Conservation (phyloP, 2,329 filamentous ascomycete species). For the Fusarium veterinarium region DNA sequence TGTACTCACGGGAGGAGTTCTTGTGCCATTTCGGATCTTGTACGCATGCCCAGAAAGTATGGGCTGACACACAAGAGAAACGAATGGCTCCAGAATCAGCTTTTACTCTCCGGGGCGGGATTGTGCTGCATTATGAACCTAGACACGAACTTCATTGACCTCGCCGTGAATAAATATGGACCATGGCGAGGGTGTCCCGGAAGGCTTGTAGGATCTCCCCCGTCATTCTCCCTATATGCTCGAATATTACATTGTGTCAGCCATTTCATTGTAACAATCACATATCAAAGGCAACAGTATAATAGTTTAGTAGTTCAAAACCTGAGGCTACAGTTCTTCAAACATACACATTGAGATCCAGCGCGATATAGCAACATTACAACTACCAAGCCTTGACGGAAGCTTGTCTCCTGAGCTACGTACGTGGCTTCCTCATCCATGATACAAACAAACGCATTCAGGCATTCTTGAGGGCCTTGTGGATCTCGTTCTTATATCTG, state of each 20-base stretch:
- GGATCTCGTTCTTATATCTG: slow-evolving; percentile 61
- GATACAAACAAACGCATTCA: not conserved
- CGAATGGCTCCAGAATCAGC: not conserved
- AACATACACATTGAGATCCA: not conserved
- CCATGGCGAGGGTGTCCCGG: rapidly evolving
- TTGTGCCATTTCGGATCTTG: slow-evolving; percentile 9
- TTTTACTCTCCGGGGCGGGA: slow-evolving; percentile 1
- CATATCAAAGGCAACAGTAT: not conserved
- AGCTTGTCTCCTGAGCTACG: not conserved
- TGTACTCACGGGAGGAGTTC: slow-evolving; percentile 4
- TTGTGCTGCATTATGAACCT: not conserved
- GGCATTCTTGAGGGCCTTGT: not conserved
- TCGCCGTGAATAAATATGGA: rapidly evolving
- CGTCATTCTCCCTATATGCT: not conserved
- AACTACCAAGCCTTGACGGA: not conserved
- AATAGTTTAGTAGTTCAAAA: not conserved
- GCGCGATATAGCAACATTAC: not conserved
- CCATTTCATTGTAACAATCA: too few species aligned
- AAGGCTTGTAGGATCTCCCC: rapidly evolving
- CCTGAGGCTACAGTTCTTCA: not conserved
- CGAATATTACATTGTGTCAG: too few species aligned
- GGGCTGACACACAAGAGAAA: not conserved
- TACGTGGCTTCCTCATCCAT: not conserved
- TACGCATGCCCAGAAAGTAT: not conserved
- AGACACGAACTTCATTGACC: slow-evolving; percentile 1